Conservation (phyloP, 2,329 filamentous ascomycete genomes). For the Elsinoe batatas region DNA sequence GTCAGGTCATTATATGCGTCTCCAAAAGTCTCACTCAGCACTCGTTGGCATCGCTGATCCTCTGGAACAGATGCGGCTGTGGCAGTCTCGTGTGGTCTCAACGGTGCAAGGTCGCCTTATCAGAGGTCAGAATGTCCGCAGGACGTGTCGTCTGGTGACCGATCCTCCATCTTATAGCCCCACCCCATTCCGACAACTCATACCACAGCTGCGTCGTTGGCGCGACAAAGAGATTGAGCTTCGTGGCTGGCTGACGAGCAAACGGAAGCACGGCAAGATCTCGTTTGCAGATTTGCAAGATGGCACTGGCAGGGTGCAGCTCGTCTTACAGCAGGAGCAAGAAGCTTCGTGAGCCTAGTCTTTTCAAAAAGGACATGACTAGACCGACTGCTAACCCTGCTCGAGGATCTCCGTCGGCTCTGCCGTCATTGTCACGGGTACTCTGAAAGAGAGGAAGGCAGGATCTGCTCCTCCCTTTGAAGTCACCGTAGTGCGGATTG, state of each 20-base stretch:
- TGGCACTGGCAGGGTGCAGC: constrained; percentile 70
- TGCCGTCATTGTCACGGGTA: constrained; percentile 66
- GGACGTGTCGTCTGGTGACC: no score
- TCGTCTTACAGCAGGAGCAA: constrained; percentile 61
- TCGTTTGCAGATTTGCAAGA: constrained; percentile 81
- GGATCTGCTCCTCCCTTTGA: constrained; percentile 37
- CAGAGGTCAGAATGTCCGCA: no score
- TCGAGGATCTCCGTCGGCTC: constrained; percentile 69
- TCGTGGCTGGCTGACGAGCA: constrained; percentile 71
- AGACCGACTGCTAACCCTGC: constrained; percentile 12
- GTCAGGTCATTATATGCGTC: no score
- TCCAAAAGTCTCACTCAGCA: no score
- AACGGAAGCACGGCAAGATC: constrained; percentile 74
- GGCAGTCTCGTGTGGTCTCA: no score
- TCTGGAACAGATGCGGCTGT: background rate
- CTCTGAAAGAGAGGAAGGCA: constrained; percentile 43
- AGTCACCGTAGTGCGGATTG: constrained; percentile 60
- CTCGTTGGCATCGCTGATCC: background rate
- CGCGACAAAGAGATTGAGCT: constrained; percentile 34
- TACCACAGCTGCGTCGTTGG: no score
- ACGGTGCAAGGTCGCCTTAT: no score
- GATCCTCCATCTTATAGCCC: no score
- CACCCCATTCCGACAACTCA: no score
- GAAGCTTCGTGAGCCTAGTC: no score
- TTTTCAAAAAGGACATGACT: no score